Evolutionary conservation across 1,284 basidiomycete genomes (phyloP).

Genomic region (Thelephora terrestris): DNA sequence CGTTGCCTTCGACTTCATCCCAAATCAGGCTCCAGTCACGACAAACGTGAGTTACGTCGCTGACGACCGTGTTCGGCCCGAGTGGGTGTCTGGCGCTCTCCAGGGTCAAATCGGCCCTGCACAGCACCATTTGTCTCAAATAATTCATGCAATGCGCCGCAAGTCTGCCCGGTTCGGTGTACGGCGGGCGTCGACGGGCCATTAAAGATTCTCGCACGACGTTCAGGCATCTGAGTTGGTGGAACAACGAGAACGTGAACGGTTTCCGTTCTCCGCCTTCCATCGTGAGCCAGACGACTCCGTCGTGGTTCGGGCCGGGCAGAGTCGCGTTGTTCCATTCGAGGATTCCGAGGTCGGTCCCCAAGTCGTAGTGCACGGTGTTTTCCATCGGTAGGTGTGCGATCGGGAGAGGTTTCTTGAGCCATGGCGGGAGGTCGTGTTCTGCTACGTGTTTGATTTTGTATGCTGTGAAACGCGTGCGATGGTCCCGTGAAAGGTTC

Average conservation of each 20-base stretch:
- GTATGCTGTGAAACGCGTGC: no score
- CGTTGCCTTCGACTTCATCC: slow-evolving; percentile 10
- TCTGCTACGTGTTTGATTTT: no score
- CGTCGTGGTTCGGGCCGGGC: no score
- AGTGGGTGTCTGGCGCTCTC: slow-evolving; percentile 2
- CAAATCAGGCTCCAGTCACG: slow-evolving; percentile 11
- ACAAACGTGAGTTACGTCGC: slow-evolving; percentile 7
- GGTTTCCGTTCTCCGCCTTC: slow-evolving; percentile 10
- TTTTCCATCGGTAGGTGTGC: slow-evolving; percentile 10
- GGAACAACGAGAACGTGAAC: slow-evolving; percentile 16
- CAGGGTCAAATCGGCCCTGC: slow-evolving; percentile 12
- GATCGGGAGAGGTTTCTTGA: slow-evolving; percentile 3
- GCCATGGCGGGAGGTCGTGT: slow-evolving; percentile 8
- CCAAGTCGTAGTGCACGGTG: slow-evolving; percentile 9
- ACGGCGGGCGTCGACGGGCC: background rate
- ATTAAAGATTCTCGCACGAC: slow-evolving; percentile 11
- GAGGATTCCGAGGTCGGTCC: slow-evolving; percentile 7
- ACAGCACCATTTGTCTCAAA: slow-evolving; percentile 15
- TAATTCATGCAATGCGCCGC: slow-evolving; percentile 17
- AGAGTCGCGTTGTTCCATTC: slow-evolving; percentile 1
- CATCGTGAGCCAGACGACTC: no score
- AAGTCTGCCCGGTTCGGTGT: slow-evolving; percentile 7
- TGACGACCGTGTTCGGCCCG: no score
- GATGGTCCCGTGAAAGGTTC: no score
- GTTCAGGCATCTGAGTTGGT: slow-evolving; percentile 20